Evolutionary conservation across 768 basidiomycete genomes (phyloP), one percentile per base, ranked within the genome.

Genomic region (Macrolepiota albuminosa): DNA sequence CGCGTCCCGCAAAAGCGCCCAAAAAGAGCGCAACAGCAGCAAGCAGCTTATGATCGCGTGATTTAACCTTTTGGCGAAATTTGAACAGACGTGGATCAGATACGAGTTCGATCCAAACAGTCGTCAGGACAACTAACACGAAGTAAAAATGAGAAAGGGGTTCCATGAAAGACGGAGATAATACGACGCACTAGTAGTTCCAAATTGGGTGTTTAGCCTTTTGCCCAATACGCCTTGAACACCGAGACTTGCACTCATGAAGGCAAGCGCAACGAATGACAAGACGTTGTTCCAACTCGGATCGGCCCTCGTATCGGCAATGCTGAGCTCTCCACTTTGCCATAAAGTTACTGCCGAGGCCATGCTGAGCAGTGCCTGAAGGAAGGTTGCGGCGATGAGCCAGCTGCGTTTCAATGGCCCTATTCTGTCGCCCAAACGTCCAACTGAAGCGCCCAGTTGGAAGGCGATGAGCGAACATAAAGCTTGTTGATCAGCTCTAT

Each of bases 211-310:
- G 67, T 88, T 88, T 61, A 92, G 69, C 42, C 89, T 76, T 74
- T 94, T 95, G 53, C 87, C 91, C 73, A 90, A 78, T 69, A 94
- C 91, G n/a, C 93, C 93, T 72, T 95, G 94, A 36, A 94, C 74
- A 4, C 94, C 94, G 66, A 97, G 74, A 70, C 83, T 84, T 37
- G 88, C 88, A 63, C 91, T 93, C 72, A 93, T 86, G 70, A 93
- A 91, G 0, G 82, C 92, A 16, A 97, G 64, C 10, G 84, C 80
- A 11, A 88, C 86, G 67, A 87, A 93, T 1, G 89, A 83, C 33
- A 84, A 66, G 1, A 79, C 70, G 48, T 85, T 85, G 3, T 76
- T 80, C 94, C 94, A 95, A 0, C 86, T 80, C 0, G 90, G 91
- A 47, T 83, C 75, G 1, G 76, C 86, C 4, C 91, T 79, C 8